Base-by-base conservation (phyloP, 441 rosid genomes). In the Populus hybrid region DNA sequence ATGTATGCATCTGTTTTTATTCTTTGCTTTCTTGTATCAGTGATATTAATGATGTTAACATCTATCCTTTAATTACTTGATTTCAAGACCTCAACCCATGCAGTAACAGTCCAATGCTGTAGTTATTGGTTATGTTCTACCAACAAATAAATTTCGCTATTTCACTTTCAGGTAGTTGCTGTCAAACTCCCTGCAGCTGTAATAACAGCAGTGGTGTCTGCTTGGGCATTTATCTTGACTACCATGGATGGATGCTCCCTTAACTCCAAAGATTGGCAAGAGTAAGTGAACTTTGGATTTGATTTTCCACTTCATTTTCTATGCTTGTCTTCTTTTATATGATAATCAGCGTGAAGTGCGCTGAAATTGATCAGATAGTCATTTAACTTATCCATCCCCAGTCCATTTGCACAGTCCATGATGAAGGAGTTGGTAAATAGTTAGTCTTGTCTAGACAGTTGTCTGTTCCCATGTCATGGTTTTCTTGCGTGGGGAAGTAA, bases 151-250 rank as follows among this genome's bases (percentile, higher is more conserved):
- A 63, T 63, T 63, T 63, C 18, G 7, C 7, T 26, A 24, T 70
- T 76, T 64, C 66, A 21, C 66, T 63, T 65, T 80, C 72, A 96
- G 99, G 99, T 94, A 68, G 90, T 89, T 82, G 91, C 86, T 28
- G 81, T 77, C 75, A 91, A 88, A 82, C 88, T 89, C 80, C 83
- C 97, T 36, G 76, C 90, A 18, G 83, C 85, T 74, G 83, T 91
- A 36, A 85, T 90, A 86, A 72, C 92, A 61, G 87, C 98, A 32
- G 88, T 88, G 84, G 95, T 94, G 75, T 92, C 98, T 84, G 87
- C 98, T 59, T 97, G 98, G 99, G 86, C 98, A 63, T 91, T 93
- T 87, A 94, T 97, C 76, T 88, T 94, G 72, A 90, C 98, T 76
- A 86, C 95, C 40, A 71, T 91, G 85, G 86, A 88, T 66, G 87